Conservation (phyloP, 164 flowering plant genomes). For the Amborella trichopoda region DNA sequence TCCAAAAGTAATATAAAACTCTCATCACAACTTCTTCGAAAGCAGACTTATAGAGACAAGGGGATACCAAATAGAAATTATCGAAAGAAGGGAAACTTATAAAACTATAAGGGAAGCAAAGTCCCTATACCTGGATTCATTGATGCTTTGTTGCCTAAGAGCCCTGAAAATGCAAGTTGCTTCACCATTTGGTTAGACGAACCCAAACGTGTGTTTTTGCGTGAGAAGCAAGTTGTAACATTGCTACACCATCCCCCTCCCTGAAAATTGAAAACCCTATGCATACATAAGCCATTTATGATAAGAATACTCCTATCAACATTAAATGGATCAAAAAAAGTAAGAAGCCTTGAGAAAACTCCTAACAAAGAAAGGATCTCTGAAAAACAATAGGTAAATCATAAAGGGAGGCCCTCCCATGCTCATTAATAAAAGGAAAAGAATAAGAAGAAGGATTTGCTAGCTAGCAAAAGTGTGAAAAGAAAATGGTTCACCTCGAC, state of each 20-base stretch:
- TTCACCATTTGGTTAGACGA: constrained; percentile 63
- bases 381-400: too few species aligned
- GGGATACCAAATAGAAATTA: too few species aligned
- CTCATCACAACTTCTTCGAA: too few species aligned
- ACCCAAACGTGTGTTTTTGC: constrained; percentile 53
- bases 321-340: not conserved
- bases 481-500: constrained; percentile 13
- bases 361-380: not conserved
- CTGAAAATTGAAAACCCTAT: constrained; percentile 19
- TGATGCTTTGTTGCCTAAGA: constrained; percentile 33
- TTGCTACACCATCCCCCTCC: constrained; percentile 99
- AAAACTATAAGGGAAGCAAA: too few species aligned
- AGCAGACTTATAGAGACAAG: too few species aligned
- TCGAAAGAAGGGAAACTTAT: too few species aligned
- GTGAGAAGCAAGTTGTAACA: constrained; percentile 47
- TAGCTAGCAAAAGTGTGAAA: too few species aligned
- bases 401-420: too few species aligned
- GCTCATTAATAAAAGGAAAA: too few species aligned
- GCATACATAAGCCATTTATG: not conserved
- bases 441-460: too few species aligned
- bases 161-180: constrained; percentile 60
- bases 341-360: not conserved
- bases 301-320: not conserved
- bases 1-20: too few species aligned
- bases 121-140: constrained; percentile 76